Evolutionary conservation across 176 grass and related monocot species (phyloP), one percentile per base, ranked within the genome.

Genomic region (Triticum timopheevii): DNA sequence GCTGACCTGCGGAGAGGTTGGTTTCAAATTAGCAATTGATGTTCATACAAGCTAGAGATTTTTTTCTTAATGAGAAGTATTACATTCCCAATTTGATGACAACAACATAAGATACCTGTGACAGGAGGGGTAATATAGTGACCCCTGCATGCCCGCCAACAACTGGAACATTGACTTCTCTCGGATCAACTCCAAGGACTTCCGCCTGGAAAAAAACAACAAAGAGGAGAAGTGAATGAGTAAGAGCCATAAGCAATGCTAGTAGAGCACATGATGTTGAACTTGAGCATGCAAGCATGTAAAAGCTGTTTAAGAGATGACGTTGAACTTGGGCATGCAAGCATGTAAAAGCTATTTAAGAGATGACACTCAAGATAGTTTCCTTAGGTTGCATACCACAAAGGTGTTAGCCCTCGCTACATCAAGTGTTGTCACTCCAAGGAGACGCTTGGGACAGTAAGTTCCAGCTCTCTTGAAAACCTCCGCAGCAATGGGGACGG

Each of bases 371-470:
- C 4, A 59, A 2, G 25, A 66, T 19, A 82, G 3, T 65, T 85
- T 66, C 50, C 23, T 76, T 70, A 88, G 36, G 16, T 11, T 84
- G 73, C 97, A 81, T 93, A 99, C 97, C 86, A 96, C 97, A 88
- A 99, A 99, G 38, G 97, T 99, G 84, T 99, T 99, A 30, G 97
- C 97, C 83, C 97, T 99, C n/a, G 56, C 92, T 73, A 99, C 97
- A 88, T 99, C 97, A 73, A 99, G 93, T 8, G 92, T 99, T 63
- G 97, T 99, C 64, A 99, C 97, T 54, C 97, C 97, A 82, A 99
- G 89, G 44, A 99, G 90, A 74, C 86, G 92, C 71, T 96, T 99
- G 87, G 97, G 94, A 73, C 88, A 28, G 45, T 93, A 99, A n/a
- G 87, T 94, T 58, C 97, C 97, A 73, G 97, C 94, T 86, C 88